phyloP scores from a whole-genome alignment of 108 stramenopile genomes.

The Cyclotella choctawhatcheeana region DNA sequence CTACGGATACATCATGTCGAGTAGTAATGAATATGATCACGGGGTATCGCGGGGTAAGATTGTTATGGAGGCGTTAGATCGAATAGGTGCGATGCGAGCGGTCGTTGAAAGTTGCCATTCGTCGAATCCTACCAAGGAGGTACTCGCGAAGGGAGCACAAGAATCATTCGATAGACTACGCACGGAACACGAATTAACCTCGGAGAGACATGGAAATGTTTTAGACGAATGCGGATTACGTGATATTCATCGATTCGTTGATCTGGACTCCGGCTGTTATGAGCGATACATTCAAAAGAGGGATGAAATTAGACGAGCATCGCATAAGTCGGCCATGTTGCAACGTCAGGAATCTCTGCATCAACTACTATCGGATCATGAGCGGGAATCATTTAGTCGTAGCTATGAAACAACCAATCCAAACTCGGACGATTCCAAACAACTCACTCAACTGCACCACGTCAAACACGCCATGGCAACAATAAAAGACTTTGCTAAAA shows the following conservation, averaged over 20 bases:
- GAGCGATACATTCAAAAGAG: conserved; percentile 40
- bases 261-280: background rate
- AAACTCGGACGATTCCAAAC: background rate
- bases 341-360: conserved; percentile 43
- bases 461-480: conserved; percentile 21
- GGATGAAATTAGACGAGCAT: conserved; percentile 36
- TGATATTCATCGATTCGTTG: conserved; percentile 31
- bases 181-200: conserved; percentile 25
- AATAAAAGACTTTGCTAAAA: conserved; percentile 35
- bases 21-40: no score
- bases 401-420: background rate
- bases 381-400: background rate
- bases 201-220: conserved; percentile 18
- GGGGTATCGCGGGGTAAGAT: conserved; percentile 28
- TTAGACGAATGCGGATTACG: conserved; percentile 46
- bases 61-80: conserved; percentile 40
- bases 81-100: conserved; percentile 33
- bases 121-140: background rate
- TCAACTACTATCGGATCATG: conserved; percentile 27
- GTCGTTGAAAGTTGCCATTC: background rate
- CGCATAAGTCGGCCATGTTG: conserved; percentile 38
- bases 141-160: background rate
- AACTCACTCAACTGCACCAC: conserved; percentile 22
- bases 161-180: conserved; percentile 27
- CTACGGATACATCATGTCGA: conserved; percentile 1